These are phyloP conservation scores for Nothomitra cinnamomea DNA, from an alignment of 2,329 filamentous ascomycete genomes.

Conservation along the genomic window DNA sequence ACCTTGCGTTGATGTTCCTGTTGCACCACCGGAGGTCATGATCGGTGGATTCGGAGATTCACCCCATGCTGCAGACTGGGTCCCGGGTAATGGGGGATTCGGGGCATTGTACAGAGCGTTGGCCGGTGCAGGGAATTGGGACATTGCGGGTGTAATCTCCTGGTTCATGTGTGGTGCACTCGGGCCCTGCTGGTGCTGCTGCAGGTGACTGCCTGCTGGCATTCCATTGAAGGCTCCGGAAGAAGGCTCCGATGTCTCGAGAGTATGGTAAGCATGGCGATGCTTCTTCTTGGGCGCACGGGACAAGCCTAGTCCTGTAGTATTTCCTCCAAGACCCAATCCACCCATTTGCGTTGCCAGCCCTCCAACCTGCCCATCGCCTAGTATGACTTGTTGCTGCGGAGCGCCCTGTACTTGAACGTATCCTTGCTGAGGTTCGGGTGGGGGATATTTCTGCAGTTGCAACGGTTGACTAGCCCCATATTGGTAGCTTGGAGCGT, in stretches of 20 bases:
- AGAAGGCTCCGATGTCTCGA: slow-evolving; percentile 53
- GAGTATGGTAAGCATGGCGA: slow-evolving; percentile 76
- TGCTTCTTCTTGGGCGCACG: slow-evolving; percentile 70
- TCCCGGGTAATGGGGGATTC: slow-evolving; percentile 13
- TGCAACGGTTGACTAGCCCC: background rate
- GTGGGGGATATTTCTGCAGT: background rate
- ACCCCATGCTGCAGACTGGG: slow-evolving; percentile 7
- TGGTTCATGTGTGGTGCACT: background rate
- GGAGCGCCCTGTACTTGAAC: background rate
- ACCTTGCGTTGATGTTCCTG: slow-evolving; percentile 41
- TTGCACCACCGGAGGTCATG: slow-evolving; percentile 3
- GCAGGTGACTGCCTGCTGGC: slow-evolving; percentile 39
- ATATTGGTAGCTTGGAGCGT: slow-evolving; percentile 3
- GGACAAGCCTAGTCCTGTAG: slow-evolving; percentile 29
- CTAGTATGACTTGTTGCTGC: background rate
- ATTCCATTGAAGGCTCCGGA: slow-evolving; percentile 55
- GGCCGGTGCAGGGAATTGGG: slow-evolving; percentile 45
- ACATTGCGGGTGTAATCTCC: slow-evolving; percentile 25
- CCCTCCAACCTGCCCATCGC: slow-evolving; percentile 15
- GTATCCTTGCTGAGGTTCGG: background rate
- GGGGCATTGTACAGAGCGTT: slow-evolving; percentile 33
- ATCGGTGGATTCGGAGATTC: slow-evolving; percentile 14
- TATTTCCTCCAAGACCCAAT: slow-evolving; percentile 45
- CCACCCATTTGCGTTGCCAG: slow-evolving; percentile 61
- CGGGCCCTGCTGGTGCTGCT: slow-evolving; percentile 17